These are phyloP conservation scores for Penicillium sclerotiorum DNA, from an alignment of 2,329 filamentous ascomycete species.

Conservation along the genomic window DNA sequence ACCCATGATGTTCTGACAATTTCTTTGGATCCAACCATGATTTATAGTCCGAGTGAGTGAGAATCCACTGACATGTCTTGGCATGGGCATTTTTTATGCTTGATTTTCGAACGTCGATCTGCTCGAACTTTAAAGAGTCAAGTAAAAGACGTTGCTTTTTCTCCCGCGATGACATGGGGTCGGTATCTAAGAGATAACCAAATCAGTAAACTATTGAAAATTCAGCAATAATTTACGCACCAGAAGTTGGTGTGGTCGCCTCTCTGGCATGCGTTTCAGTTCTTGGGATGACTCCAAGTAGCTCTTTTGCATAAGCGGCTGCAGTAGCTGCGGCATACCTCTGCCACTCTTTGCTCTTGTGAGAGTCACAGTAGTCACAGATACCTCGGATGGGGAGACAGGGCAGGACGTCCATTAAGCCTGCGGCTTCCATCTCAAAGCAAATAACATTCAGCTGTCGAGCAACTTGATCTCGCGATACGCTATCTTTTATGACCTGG, in stretches of 20 bases:
- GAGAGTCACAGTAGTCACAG: constrained; percentile 7
- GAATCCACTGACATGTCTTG: constrained; percentile 49
- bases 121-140: constrained; percentile 40
- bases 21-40: constrained; percentile 40
- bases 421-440: constrained; percentile 9
- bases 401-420: neutral
- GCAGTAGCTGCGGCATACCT: constrained; percentile 16
- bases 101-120: constrained; percentile 43
- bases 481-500: constrained; percentile 1
- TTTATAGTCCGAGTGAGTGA: constrained; percentile 37
- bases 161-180: neutral
- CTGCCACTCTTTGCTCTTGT: constrained; percentile 8
- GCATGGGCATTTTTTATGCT: constrained; percentile 42
- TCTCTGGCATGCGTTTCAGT: neutral
- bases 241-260: neutral
- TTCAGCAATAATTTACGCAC: no score
- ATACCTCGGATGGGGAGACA: constrained; percentile 6
- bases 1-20: constrained; percentile 26
- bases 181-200: no score
- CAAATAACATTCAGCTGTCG: constrained; percentile 1
- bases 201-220: no score
- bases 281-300: constrained; percentile 16
- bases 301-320: constrained; percentile 26
- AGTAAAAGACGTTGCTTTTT: constrained; percentile 16
- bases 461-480: constrained; percentile 1